Evolutionary conservation across 2,329 filamentous ascomycete genomes (phyloP), one percentile per base, ranked within the genome.

Genomic region (Alternaria arbusti): DNA sequence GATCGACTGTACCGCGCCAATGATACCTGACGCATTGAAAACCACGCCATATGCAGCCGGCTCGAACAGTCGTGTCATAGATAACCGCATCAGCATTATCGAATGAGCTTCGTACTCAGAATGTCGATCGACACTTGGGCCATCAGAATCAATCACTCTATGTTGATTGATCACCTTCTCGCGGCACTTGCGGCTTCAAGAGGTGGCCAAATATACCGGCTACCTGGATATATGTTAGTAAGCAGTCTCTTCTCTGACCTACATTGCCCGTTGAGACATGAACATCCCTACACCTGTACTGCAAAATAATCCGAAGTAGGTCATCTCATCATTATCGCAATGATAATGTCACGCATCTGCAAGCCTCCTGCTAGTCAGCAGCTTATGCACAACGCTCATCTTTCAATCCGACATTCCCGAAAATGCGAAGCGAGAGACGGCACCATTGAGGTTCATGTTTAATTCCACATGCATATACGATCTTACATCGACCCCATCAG

Each of bases 361-460:
- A 40, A 44, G 20, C 57, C 43, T 55, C 25, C 36, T 40, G 17
- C 40, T 54, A 50, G 44, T 23, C 43, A 57, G 52, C 23, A 51
- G 28, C 22, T 36, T 40, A 52, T 43, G 26, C 44, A 47, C 58
- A 44, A 58, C 49, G 30, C 47, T 64, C 56, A 68, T 57, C 59
- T 58, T 44, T 28, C 45, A 49, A 44, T 13, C 25, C 22, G 30
- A 49, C 11, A 49, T 32, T 45, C 52, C 63, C 60, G 65, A n/a
- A 50, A 25, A 52, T 44, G 45, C 55, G 56, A 57, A 59, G 47
- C 60, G 65, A 66, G 63, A 51, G 55, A 70, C 67, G 13, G 60
- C 56, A 64, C 9, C 25, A 28, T 46, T 26, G 10, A 45, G 51
- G 7, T 28, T 40, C 30, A 61, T 54, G 43, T 23, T 55, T 44